phyloP scores from a whole-genome alignment of 2,329 filamentous ascomycete species.

The Pyrenochaeta sp. region DNA sequence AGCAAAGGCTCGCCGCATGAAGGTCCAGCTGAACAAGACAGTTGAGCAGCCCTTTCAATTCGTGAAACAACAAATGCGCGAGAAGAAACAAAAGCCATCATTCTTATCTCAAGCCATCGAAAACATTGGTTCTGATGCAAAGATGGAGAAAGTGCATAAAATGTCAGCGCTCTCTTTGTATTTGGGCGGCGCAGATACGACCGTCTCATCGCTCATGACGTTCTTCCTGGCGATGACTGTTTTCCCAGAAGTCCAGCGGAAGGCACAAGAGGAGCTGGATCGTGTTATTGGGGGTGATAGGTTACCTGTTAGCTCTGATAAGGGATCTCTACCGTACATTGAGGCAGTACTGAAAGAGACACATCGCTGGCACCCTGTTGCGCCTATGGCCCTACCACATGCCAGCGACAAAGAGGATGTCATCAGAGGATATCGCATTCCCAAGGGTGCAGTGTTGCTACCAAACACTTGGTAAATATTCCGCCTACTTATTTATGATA shows the following conservation, averaged over 20 bases:
- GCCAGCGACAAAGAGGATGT: conserved; percentile 44
- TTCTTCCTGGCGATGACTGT: conserved; percentile 64
- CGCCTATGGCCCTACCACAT: conserved; percentile 46
- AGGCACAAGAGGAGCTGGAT: conserved; percentile 60
- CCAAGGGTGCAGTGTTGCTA: conserved; percentile 51
- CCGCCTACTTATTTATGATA: too few species aligned
- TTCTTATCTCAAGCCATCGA: conserved; percentile 54
- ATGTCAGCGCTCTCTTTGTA: conserved; percentile 57
- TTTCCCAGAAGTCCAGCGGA: conserved; percentile 58
- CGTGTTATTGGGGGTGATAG: conserved; percentile 56
- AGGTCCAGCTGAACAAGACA: conserved; percentile 36
- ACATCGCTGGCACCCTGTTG: conserved; percentile 53
- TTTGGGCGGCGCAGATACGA: conserved; percentile 57
- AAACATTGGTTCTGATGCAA: conserved; percentile 36
- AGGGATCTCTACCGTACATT: conserved; percentile 52
- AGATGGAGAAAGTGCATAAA: conserved; percentile 49
- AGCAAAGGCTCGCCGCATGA: conserved; percentile 50
- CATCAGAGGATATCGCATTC: conserved; percentile 52
- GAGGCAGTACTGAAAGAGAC: conserved; percentile 51
- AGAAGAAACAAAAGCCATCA: conserved; percentile 44
- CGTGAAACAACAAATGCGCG: conserved; percentile 52
- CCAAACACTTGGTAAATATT: conserved; percentile 50
- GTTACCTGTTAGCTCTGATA: conserved; percentile 59
- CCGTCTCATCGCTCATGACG: conserved; percentile 50
- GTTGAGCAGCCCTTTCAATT: conserved; percentile 55